Conservation (phyloP, 495 filamentous ascomycete species). For the Hypoxylon rickii region DNA sequence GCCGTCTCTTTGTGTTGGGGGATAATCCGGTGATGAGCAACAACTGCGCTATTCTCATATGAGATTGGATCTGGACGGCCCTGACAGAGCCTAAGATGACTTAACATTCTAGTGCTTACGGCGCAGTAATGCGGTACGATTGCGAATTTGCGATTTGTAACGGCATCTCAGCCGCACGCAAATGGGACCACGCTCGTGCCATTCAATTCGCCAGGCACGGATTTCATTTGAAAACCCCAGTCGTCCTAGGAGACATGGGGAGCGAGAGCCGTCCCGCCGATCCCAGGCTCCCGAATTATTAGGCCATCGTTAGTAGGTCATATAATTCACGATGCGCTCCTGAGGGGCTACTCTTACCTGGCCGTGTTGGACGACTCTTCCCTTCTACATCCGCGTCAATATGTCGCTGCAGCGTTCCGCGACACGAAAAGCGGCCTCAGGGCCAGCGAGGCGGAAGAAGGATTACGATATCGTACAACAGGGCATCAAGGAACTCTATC, state of each 20-base stretch:
- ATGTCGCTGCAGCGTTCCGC: constrained; percentile 39
- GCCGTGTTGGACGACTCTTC: neutral
- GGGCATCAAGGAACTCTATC: constrained; percentile 40
- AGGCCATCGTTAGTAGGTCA: neutral
- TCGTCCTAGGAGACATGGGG: neutral
- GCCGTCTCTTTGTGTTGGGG: neutral
- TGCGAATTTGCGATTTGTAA: neutral
- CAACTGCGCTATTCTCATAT: too few relatives aligned
- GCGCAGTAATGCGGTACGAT: too few relatives aligned
- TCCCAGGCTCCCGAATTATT: too few relatives aligned
- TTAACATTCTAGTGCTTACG: constrained; percentile 35
- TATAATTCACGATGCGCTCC: constrained; percentile 14
- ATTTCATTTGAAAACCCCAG: constrained; percentile 2
- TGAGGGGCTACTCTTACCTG: neutral
- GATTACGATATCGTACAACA: constrained; percentile 37
- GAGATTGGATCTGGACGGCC: too few relatives aligned
- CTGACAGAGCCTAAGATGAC: constrained; percentile 11
- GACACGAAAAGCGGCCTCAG: constrained; percentile 34
- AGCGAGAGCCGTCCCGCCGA: constrained; percentile 13
- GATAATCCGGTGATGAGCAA: constrained; percentile 1
- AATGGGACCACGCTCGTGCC: constrained; percentile 15
- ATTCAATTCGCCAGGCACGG: constrained; percentile 8
- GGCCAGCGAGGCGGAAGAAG: constrained; percentile 36
- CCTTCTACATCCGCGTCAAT: constrained; percentile 1
- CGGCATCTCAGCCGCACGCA: constrained; percentile 26